Conservation (phyloP, 1,284 basidiomycete species). For the Mycosarcoma mackinlayi region DNA sequence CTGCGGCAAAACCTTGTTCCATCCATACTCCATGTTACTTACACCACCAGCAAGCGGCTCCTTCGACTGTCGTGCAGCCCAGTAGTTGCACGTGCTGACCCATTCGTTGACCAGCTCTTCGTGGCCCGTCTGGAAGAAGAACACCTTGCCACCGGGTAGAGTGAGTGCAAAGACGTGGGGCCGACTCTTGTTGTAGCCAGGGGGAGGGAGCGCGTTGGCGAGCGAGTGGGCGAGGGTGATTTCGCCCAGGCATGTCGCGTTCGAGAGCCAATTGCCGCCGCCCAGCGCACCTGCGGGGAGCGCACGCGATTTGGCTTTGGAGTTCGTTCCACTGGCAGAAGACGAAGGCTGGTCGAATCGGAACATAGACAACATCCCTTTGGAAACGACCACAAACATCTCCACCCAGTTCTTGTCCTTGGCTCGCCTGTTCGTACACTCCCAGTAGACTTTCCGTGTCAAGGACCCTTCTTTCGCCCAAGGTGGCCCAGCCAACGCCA, state of each 20-base stretch:
- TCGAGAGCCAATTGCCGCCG: constrained; percentile 95
- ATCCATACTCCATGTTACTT: constrained; percentile 99
- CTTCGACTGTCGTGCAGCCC: constrained; percentile 91
- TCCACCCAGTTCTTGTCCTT: constrained; percentile 87
- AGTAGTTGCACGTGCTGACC: constrained; percentile 98
- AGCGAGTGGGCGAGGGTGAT: constrained; percentile 87
- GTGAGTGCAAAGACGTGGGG: constrained; percentile 97
- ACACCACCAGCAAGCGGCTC: constrained; percentile 94
- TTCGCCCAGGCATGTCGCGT: constrained; percentile 83
- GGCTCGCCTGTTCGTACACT: constrained; percentile 81
- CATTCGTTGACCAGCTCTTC: constrained; percentile 97
- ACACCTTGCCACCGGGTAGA: constrained; percentile 84
- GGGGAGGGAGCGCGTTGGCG: constrained; percentile 85
- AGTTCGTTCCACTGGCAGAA: neutral
- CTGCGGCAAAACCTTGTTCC: constrained; percentile 77
- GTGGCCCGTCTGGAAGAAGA: constrained; percentile 97
- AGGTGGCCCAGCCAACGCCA: constrained; percentile 91
- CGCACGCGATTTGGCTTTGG: too few relatives aligned
- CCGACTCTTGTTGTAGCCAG: constrained; percentile 87
- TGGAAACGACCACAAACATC: constrained; percentile 93
- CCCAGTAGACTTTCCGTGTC: constrained; percentile 92
- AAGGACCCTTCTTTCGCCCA: constrained; percentile 99
- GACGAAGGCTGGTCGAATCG: constrained; percentile 45
- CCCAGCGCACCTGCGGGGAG: too few relatives aligned
- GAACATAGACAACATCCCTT: constrained; percentile 94